Base-by-base conservation (phyloP, 768 basidiomycete genomes). In the Trametes meyenii region DNA sequence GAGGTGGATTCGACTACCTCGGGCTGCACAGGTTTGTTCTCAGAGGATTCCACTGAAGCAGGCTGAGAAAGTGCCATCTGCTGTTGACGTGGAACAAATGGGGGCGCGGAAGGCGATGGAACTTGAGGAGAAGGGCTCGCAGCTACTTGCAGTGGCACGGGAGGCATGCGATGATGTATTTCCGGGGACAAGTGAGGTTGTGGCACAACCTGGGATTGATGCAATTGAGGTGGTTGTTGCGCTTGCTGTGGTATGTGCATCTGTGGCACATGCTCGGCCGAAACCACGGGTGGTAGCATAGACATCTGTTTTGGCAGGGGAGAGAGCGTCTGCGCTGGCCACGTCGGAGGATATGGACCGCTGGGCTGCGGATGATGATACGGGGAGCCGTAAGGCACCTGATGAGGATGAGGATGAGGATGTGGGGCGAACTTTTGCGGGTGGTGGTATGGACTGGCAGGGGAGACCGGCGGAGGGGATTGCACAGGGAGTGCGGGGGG, bases 231-330 rank as follows among this genome's bases (percentile, higher is more conserved):
- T 43, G 49, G 58, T 16, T 55, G 49, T 10, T 36, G 63, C n/a
- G 58, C 55, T 11, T 43, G 62, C n/a, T 60, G 64, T 23, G 56
- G 56, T 5, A 36, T 24, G 3, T 48, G 55, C 21, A 62, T 21
- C 42, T 62, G 61, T 2, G 61, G 55, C 12, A 62, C 43, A 19
- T 56, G 49, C 50, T 64, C 62, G 21, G 57, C 14, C 2, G 54
- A 50, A 2, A 50, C 51, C 58, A 64, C 60, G 3, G 67, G 62
- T 3, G 67, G 64, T 5, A 67, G 66, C 68, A 83, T 83, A 10
- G 83, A 81, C 1, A 86, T 76, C 60, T 87, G 87, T 74, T 87
- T 87, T 60, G 87, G 87, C 24, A 86, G 67, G 1, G 85, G 85
- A 0, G 86, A 87, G 24, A 84, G 78, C 29, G 80, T 78, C 58